Percentiles rank a stretch among this genome's conserved stretches.
phyloP scores from a whole-genome alignment of 176 grass and related monocot genomes.

The Triticum dicoccoides region DNA sequence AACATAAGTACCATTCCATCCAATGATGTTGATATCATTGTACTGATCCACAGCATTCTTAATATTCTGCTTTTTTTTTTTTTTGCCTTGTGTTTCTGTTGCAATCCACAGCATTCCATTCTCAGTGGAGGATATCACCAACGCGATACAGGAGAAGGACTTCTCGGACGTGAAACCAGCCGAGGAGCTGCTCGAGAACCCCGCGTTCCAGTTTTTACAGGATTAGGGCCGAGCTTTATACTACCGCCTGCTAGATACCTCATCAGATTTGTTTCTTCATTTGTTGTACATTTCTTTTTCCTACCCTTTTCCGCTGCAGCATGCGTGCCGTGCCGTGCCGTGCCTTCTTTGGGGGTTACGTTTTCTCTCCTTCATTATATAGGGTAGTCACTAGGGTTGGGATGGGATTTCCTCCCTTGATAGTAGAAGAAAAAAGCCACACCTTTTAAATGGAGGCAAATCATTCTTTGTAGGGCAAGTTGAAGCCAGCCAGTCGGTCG shows the following conservation, averaged over 20 bases:
- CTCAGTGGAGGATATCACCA: conserved; percentile 88
- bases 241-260: conserved; percentile 11
- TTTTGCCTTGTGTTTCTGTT: not conserved
- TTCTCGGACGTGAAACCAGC: conserved; percentile 78
- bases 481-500: not conserved
- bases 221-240: conserved; percentile 62
- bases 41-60: not conserved
- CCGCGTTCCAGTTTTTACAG: conserved; percentile 98
- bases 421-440: conserved; percentile 39
- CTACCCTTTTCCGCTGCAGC: conserved; percentile 30
- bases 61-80: not conserved
- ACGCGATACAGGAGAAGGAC: conserved; percentile 85
- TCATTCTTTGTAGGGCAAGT: conserved; percentile 76
- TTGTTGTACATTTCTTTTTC: conserved; percentile 56
- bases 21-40: not conserved
- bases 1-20: not conserved
- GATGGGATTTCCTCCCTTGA: conserved; percentile 56
- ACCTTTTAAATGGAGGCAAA: conserved; percentile 56
- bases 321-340: not conserved
- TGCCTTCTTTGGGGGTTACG: conserved; percentile 39
- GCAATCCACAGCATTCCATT: conserved; percentile 92
- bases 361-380: conserved; percentile 51
- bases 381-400: conserved; percentile 60
- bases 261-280: conserved; percentile 53
- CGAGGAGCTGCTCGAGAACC: conserved; percentile 78